Percentiles rank a stretch among this genome's conserved stretches.
phyloP scores from a whole-genome alignment of 352 stramenopile species.

The Phytophthora cajani region DNA sequence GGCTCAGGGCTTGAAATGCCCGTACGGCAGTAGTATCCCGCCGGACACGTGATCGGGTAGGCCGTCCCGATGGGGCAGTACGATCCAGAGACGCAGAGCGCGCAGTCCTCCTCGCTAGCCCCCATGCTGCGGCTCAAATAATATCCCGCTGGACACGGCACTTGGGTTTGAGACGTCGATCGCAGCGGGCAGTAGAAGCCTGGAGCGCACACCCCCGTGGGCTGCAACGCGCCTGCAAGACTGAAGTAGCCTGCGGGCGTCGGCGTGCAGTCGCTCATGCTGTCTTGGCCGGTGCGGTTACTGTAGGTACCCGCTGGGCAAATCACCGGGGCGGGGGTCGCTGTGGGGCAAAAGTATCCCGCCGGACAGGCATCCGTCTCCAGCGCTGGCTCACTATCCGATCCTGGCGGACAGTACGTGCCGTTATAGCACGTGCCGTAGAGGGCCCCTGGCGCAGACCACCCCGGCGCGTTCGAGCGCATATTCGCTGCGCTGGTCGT shows the following conservation, averaged over 20 bases:
- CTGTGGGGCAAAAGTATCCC: slow-evolving; percentile 85
- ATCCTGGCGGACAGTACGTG: slow-evolving; percentile 81
- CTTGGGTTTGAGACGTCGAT: slow-evolving; percentile 71
- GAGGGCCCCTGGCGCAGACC: slow-evolving; percentile 58
- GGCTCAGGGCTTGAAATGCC: slow-evolving; percentile 74
- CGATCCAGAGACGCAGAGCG: slow-evolving; percentile 68
- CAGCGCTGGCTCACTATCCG: slow-evolving; percentile 73
- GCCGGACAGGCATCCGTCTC: slow-evolving; percentile 75
- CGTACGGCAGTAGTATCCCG: slow-evolving; percentile 90
- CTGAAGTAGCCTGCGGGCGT: slow-evolving; percentile 79
- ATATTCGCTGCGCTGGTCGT: slow-evolving; percentile 77
- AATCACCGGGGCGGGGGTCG: slow-evolving; percentile 65
- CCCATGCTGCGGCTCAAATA: slow-evolving; percentile 74
- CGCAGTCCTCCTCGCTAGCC: slow-evolving; percentile 74
- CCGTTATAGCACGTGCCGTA: slow-evolving; percentile 89
- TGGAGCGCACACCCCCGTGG: slow-evolving; percentile 65
- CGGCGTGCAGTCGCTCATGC: slow-evolving; percentile 72
- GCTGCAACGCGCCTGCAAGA: slow-evolving; percentile 60
- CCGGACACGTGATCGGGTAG: slow-evolving; percentile 72
- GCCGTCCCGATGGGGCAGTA: slow-evolving; percentile 75
- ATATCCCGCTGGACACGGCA: slow-evolving; percentile 80
- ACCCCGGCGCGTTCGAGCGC: slow-evolving; percentile 58
- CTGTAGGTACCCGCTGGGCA: slow-evolving; percentile 89
- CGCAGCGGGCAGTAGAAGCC: slow-evolving; percentile 87
- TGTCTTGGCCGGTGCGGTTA: slow-evolving; percentile 80